Conservation (phyloP, 148 eudicot species). For the Silene uniflora region DNA sequence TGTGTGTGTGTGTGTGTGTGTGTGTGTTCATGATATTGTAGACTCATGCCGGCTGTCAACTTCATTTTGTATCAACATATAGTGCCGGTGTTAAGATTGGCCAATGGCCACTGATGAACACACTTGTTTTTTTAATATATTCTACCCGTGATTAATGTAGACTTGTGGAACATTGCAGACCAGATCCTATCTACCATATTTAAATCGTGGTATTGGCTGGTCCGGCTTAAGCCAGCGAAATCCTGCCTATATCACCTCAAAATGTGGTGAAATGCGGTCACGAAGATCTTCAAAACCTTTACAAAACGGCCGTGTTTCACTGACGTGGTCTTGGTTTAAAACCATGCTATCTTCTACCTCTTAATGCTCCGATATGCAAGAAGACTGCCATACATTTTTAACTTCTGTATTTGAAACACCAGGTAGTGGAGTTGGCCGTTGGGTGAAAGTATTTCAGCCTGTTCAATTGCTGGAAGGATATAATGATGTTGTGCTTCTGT, state of each 20-base stretch:
- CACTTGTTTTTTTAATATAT: neutral
- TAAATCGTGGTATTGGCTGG: no score
- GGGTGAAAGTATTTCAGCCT: slow-evolving; percentile 74
- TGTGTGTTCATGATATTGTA: neutral
- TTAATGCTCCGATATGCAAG: slow-evolving; percentile 10
- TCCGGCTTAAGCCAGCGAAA: no score
- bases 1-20: no score
- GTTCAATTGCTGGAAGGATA: slow-evolving; percentile 66
- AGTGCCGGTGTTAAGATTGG: neutral
- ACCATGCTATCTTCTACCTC: neutral
- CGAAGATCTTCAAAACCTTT: neutral
- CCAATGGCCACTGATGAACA: neutral
- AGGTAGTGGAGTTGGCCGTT: slow-evolving; percentile 78
- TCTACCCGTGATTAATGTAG: neutral
- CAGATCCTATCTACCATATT: neutral
- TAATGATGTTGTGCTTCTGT: slow-evolving; percentile 67
- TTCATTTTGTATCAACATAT: neutral
- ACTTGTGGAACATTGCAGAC: neutral
- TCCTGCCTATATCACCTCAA: neutral
- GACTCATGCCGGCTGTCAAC: neutral
- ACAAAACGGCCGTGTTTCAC: neutral
- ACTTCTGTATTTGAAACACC: slow-evolving; percentile 24
- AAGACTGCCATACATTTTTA: slow-evolving; percentile 1
- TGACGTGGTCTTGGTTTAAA: neutral
- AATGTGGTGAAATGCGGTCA: neutral